Conservation (phyloP, 2,329 filamentous ascomycete genomes). For the Phialophora tarda region DNA sequence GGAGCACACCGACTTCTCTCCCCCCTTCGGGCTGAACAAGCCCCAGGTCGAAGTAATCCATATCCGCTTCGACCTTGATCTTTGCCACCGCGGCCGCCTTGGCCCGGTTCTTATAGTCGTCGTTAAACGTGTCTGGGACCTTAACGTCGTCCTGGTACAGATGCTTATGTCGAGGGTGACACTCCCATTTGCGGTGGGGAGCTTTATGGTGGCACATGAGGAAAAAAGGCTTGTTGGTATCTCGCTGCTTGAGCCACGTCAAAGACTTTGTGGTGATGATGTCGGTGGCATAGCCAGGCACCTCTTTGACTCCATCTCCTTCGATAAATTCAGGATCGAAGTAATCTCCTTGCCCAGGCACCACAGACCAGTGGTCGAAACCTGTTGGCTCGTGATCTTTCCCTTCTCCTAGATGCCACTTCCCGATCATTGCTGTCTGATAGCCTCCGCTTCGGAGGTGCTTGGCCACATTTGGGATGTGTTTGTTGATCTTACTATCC, state of each 20-base stretch:
- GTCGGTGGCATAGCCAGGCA: constrained; percentile 56
- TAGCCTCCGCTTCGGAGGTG: constrained; percentile 55
- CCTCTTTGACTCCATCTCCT: constrained; percentile 42
- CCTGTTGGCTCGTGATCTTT: constrained; percentile 54
- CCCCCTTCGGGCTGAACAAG: constrained; percentile 60
- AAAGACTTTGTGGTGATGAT: background rate
- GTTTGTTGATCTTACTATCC: constrained; percentile 57
- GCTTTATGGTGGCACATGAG: constrained; percentile 65
- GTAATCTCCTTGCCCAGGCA: constrained; percentile 61
- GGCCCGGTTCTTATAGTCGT: constrained; percentile 62
- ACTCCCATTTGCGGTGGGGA: constrained; percentile 61
- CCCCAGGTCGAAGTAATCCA: constrained; percentile 59
- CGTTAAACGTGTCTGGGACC: constrained; percentile 59
- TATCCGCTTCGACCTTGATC: constrained; percentile 58
- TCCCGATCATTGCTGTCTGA: constrained; percentile 60
- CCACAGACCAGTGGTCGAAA: constrained; percentile 59
- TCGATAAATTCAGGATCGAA: constrained; percentile 59
- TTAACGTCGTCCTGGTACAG: constrained; percentile 56
- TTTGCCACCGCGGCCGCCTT: constrained; percentile 57
- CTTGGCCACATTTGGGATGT: constrained; percentile 59
- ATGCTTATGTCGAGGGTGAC: constrained; percentile 54
- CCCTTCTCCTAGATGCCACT: constrained; percentile 62
- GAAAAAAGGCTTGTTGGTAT: constrained; percentile 58
- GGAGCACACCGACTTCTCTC: no score
- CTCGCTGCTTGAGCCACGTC: constrained; percentile 41